Base-by-base conservation (phyloP, 495 filamentous ascomycete species). In the Neurospora sp. region DNA sequence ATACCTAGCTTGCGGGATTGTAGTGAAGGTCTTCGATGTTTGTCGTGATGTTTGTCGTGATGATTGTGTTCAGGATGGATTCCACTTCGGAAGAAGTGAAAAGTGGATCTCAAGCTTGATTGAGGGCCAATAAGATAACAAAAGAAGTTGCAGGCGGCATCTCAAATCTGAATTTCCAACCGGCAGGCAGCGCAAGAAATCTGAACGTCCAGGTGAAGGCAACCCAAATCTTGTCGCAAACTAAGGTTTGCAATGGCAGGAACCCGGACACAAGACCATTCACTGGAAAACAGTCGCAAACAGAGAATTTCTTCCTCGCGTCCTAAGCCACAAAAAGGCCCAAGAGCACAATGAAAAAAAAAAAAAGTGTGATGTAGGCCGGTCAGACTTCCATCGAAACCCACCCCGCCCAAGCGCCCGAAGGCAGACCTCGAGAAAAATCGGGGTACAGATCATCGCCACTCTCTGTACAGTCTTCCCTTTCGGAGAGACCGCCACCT, bases 381-480 rank as follows among this genome's bases (percentile, higher is more conserved):
- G 87, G 87, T 88, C 87, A 89, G 87, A 89, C 87, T 85, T 87
- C 87, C 87, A 84, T 87, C 87, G 79, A 78, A 78, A 82, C 86
- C 87, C 87, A 87, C 87, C 87, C 86, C 81, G 82, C 78, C 79
- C 79, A 70, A 78, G 85, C 84, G 84, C 84, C 84, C 85, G 77
- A 86, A 83, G 81, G 83, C 85, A 85, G 83, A 82, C 80, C 81
- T 74, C 77, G 69, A 59, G 76, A 77, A 79, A 35, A 37, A 37
- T 72, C 86, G 75, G 86, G 87, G 86, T 86, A 78, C 86, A 87
- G 87, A 88, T 89, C 87, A 88, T 89, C 84, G 86, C 84, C 86
- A 87, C 87, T 86, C 85, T 85, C 84, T 87, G 84, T 86, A 87
- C 85, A 85, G 80, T 77, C 74, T 31, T 74, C 68, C 75, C 74